A percentile compares a stretch with the other conserved stretches of the same genome.
Conservation (phyloP, 306 rosid species). For the Clitoria ternatea region DNA sequence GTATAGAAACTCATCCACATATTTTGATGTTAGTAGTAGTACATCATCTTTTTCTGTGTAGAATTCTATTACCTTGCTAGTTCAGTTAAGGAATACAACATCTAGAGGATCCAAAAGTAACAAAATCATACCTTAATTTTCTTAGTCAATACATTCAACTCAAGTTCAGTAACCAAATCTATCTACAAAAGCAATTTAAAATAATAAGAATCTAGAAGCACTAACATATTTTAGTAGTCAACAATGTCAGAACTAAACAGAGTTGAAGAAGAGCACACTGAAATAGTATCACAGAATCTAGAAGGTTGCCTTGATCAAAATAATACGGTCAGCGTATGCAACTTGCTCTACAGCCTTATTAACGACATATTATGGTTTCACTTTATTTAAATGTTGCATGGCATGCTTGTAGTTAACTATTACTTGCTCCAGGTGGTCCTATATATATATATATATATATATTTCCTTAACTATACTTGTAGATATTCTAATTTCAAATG, state of each 20-base stretch:
- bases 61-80: background rate
- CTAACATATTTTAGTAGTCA: background rate
- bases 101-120: background rate
- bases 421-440: too few relatives aligned
- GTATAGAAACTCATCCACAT: background rate
- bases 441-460: too few relatives aligned
- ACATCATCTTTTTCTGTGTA: background rate
- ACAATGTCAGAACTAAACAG: background rate
- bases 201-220: conserved; percentile 8
- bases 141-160: conserved; percentile 54
- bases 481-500: too few relatives aligned
- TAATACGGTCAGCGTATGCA: conserved; percentile 87
- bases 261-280: background rate
- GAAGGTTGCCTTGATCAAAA: conserved; percentile 71
- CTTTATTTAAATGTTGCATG: conserved; percentile 72
- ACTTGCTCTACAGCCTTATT: conserved; percentile 93
- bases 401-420: conserved; percentile 90
- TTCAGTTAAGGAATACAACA: background rate
- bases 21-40: background rate
- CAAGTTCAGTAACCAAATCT: conserved; percentile 66
- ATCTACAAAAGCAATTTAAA: conserved; percentile 50
- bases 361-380: conserved; percentile 92
- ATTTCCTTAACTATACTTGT: too few relatives aligned
- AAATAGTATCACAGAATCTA: conserved; percentile 4
- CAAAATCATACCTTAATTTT: conserved; percentile 61